Conservation (phyloP, 208 protist genomes). For the Crithidia fasciculata region DNA sequence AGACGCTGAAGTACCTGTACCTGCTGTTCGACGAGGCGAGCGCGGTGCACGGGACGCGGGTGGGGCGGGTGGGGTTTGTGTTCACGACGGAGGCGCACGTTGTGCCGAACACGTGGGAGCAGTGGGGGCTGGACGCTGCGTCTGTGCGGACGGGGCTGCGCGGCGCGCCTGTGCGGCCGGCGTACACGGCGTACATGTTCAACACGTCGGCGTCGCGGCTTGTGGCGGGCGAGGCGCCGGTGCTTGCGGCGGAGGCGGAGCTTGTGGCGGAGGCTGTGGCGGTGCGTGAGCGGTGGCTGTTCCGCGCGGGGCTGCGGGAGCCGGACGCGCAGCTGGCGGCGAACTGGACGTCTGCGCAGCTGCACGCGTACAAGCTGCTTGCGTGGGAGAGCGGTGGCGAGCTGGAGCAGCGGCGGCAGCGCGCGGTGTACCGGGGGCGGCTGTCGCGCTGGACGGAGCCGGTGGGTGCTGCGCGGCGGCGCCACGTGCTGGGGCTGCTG, state of each 20-base stretch:
- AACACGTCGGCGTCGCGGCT: not conserved
- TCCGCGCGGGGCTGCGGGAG: not conserved
- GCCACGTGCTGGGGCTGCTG: not conserved
- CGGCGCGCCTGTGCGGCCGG: not conserved
- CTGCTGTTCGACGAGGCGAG: constrained; percentile 89
- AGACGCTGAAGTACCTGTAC: constrained; percentile 97
- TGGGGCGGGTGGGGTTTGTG: constrained; percentile 40
- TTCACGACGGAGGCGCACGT: constrained; percentile 64
- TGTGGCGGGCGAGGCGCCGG: not conserved
- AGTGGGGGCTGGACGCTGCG: constrained; percentile 26
- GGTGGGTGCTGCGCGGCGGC: not conserved
- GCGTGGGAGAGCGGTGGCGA: too few relatives aligned
- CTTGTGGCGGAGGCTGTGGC: not conserved
- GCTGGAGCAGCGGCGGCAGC: too few relatives aligned
- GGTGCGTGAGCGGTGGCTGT: not conserved
- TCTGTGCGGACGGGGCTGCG: not conserved
- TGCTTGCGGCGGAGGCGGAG: not conserved
- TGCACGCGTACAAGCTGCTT: too few relatives aligned
- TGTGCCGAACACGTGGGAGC: constrained; percentile 49
- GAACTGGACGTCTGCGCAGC: too few relatives aligned
- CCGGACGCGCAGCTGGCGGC: too few relatives aligned
- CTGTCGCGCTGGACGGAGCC: not conserved
- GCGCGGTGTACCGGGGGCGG: too few relatives aligned
- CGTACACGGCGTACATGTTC: not conserved
- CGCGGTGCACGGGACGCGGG: constrained; percentile 23